Percentiles rank a stretch among this genome's conserved stretches.
Evolutionary conservation across 345 rosid species (phyloP).

Genomic region (Dimocarpus longan): DNA sequence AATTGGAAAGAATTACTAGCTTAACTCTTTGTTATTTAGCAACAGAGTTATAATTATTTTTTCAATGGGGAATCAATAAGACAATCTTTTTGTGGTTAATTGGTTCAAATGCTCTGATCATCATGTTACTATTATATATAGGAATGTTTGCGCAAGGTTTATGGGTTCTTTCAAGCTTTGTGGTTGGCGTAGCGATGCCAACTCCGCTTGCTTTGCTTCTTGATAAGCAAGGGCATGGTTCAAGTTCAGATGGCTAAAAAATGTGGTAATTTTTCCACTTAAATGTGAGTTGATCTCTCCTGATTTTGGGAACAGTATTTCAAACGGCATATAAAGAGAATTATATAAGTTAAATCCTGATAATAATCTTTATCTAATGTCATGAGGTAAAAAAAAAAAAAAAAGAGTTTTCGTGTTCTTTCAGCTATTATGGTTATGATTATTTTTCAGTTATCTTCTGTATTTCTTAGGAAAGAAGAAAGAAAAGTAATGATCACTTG

Average conservation of each 20-base stretch:
- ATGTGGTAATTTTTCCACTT: no score
- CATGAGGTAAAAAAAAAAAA: no score
- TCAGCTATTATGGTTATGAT: neutral
- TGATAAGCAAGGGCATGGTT: no score
- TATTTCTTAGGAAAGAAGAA: neutral
- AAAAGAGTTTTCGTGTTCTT: neutral
- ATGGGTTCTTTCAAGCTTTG: no score
- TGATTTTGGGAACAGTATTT: no score
- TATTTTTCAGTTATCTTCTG: neutral
- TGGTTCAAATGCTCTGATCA: neutral
- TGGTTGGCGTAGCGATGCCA: no score
- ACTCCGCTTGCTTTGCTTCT: no score
- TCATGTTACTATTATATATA: neutral
- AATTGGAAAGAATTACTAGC: neutral
- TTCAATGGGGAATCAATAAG: neutral
- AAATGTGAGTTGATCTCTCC: no score
- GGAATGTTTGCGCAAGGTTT: neutral
- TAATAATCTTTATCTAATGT: no score
- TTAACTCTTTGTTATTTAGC: neutral
- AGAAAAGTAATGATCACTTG: neutral
- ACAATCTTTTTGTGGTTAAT: neutral
- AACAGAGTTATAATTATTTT: neutral
- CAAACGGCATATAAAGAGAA: no score
- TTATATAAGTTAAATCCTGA: no score
- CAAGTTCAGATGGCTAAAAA: no score